Conservation (phyloP, 2,329 filamentous ascomycete species). For the Colletotrichum sansevieriae region DNA sequence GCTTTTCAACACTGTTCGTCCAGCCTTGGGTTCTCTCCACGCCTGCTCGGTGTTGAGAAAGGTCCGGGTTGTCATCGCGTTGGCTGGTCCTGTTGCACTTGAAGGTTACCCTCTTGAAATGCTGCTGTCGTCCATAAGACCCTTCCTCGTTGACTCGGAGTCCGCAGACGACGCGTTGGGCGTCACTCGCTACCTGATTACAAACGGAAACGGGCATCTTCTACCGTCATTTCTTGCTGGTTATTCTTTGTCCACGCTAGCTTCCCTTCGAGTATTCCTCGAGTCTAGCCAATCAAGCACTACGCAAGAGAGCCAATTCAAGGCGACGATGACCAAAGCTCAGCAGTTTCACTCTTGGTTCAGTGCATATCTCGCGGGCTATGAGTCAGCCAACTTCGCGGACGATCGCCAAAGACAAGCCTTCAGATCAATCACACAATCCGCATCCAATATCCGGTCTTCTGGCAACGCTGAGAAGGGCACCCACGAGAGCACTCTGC, state of each 20-base stretch:
- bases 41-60: slow-evolving; percentile 89
- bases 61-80: slow-evolving; percentile 81
- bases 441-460: slow-evolving; percentile 75
- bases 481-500: slow-evolving; percentile 81
- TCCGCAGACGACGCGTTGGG: slow-evolving; percentile 93
- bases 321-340: slow-evolving; percentile 80
- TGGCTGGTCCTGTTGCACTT: slow-evolving; percentile 80
- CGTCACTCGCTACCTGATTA: slow-evolving; percentile 85
- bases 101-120: slow-evolving; percentile 90
- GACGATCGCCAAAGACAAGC: slow-evolving; percentile 63
- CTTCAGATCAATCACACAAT: slow-evolving; percentile 76
- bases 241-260: slow-evolving; percentile 81
- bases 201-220: slow-evolving; percentile 75
- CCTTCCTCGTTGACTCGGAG: slow-evolving; percentile 84
- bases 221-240: slow-evolving; percentile 83
- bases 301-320: slow-evolving; percentile 87
- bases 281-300: slow-evolving; percentile 81
- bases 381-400: slow-evolving; percentile 66
- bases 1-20: slow-evolving; percentile 84
- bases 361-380: slow-evolving; percentile 74
- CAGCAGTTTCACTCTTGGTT: slow-evolving; percentile 85
- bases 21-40: slow-evolving; percentile 87
- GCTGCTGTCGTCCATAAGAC: slow-evolving; percentile 83
- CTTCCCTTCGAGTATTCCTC: slow-evolving; percentile 82
- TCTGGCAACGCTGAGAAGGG: slow-evolving; percentile 77